Evolutionary conservation across 2,329 filamentous ascomycete species (phyloP), one percentile per base, ranked within the genome.

Genomic region (Orbilia javanica): DNA sequence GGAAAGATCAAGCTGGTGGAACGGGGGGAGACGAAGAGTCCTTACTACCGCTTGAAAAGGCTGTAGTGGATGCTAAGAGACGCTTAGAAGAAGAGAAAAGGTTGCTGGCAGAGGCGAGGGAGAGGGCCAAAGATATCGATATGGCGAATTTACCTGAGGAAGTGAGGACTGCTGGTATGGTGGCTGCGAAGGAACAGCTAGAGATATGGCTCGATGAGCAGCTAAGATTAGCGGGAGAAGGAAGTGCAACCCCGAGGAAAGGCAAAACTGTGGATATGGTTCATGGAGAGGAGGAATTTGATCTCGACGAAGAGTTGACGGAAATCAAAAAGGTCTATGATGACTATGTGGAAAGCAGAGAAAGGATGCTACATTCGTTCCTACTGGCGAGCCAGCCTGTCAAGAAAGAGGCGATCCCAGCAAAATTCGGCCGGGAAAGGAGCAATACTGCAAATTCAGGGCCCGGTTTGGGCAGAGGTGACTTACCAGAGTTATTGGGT

Each of bases 51-150:
- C 55, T 78, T 50, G 74, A 78, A 55, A 70, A 80, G 25, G 66
- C 63, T 34, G 70, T 80, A 20, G 79, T 64, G 10, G 64, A 86
- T 79, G 20, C 84, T 82, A 48, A 84, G 83, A 46, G 76, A 62
- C 34, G 79, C 52, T 29, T 80, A 15, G 69, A 62, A 20, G 66
- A 64, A 11, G 62, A 80, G 42, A 77, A 69, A 29, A 52, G 60
- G 20, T 27, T 62, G 13, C 53, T 81, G 20, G 44, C 2, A 3
- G 20, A 70, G 31, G 65, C 57, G 10, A 78, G 79, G 44, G 55
- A 42, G 8, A 42, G 44, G 25, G 48, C 48, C 4, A 53, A 67
- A 20, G 42, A 65, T 44, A 3, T 78, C 6, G 62, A 72, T 44
- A 20, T 72, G 44, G 31, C 15, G 13, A 64, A 29, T 25, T n/a